phyloP scores from a whole-genome alignment of 2,329 filamentous ascomycete genomes.

The Coniochaeta ligniaria region DNA sequence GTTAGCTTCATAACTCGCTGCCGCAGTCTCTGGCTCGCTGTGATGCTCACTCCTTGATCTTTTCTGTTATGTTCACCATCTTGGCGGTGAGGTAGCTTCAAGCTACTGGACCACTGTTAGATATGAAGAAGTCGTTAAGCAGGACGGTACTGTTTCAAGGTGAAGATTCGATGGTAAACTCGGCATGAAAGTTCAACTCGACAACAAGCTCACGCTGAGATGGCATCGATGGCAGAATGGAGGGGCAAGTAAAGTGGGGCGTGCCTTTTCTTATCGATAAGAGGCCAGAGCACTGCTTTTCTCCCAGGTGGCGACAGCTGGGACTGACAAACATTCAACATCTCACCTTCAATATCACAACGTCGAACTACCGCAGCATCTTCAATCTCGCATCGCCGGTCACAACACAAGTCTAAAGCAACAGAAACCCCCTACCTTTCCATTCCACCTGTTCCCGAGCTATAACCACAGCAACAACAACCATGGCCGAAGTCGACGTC shows the following conservation, averaged over 20 bases:
- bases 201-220: neutral
- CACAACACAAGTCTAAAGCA: neutral
- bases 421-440: neutral
- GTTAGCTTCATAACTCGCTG: constrained; percentile 13
- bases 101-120: constrained; percentile 15
- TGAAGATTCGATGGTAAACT: neutral
- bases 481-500: constrained; percentile 17
- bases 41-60: constrained; percentile 94
- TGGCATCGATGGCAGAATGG: neutral
- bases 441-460: too few relatives aligned
- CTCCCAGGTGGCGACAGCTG: neutral
- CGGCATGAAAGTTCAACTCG: neutral
- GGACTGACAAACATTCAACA: neutral
- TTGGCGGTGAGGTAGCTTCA: constrained; percentile 22
- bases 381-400: neutral
- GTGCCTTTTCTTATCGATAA: neutral
- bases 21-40: neutral
- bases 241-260: neutral
- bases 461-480: neutral
- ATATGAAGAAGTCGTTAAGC: neutral
- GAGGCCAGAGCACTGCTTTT: neutral
- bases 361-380: neutral
- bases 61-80: constrained; percentile 99
- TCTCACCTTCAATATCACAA: neutral
- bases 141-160: neutral